These are phyloP conservation scores for Lepidium sativum DNA, from an alignment of 345 rosid genomes.

Conservation along the genomic window DNA sequence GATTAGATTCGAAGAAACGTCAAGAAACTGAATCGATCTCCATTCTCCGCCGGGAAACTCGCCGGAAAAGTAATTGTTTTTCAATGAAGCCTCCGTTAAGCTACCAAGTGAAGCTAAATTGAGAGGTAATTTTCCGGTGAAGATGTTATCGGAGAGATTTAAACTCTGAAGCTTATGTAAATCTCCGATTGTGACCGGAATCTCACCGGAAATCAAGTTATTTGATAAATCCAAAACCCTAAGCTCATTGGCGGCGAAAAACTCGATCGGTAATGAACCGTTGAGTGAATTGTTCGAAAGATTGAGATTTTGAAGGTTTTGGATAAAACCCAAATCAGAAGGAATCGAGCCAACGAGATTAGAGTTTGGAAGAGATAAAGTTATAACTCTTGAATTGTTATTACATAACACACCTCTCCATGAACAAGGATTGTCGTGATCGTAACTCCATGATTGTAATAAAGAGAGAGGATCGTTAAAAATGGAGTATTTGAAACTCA, in stretches of 20 bases:
- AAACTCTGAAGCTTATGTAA: constrained; percentile 18
- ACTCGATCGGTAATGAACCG: constrained; percentile 18
- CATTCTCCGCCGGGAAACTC: constrained; percentile 45
- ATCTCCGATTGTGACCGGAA: constrained; percentile 20
- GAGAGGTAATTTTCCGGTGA: constrained; percentile 61
- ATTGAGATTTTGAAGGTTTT: constrained; percentile 53
- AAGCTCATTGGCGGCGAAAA: constrained; percentile 19
- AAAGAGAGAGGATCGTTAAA: constrained; percentile 50
- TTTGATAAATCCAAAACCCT: constrained; percentile 8
- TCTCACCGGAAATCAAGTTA: constrained; percentile 27
- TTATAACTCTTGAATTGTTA: constrained; percentile 36
- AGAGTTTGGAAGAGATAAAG: constrained; percentile 53
- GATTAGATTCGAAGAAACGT: constrained; percentile 71
- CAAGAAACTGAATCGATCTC: constrained; percentile 40
- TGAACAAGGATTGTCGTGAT: constrained; percentile 56
- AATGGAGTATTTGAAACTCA: constrained; percentile 57
- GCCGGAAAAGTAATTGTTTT: constrained; percentile 54
- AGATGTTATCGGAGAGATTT: constrained; percentile 64
- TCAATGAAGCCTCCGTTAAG: constrained; percentile 47
- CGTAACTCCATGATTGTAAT: constrained; percentile 49
- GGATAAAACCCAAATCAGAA: constrained; percentile 46
- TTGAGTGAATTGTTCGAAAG: constrained; percentile 30
- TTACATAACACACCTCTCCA: constrained; percentile 72
- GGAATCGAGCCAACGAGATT: constrained; percentile 66
- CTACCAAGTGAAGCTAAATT: constrained; percentile 33